These are phyloP conservation scores for Leishmania guyanensis DNA, from an alignment of 208 protist species.

Conservation along the genomic window DNA sequence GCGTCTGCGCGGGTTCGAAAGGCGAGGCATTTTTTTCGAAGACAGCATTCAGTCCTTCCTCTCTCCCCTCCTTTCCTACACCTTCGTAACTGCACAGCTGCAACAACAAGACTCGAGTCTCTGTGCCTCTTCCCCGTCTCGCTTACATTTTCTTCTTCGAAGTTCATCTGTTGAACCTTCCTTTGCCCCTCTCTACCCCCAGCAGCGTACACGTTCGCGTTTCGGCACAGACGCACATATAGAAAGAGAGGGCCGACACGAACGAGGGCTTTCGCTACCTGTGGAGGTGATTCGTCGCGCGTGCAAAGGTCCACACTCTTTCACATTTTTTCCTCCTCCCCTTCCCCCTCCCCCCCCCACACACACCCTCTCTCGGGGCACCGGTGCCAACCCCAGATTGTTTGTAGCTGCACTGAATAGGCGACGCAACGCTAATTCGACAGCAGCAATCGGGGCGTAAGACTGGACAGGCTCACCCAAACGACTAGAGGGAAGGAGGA, in stretches of 20 bases:
- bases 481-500: neutral
- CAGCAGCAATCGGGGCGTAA: neutral
- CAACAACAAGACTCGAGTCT: neutral
- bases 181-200: neutral
- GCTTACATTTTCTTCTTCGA: neutral
- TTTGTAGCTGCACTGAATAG: neutral
- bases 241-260: neutral
- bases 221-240: neutral
- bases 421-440: neutral
- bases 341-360: neutral
- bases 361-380: neutral
- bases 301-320: neutral
- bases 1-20: neutral
- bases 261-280: neutral
- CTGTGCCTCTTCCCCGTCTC: neutral
- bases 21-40: neutral
- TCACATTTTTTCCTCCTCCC: neutral
- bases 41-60: neutral
- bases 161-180: neutral
- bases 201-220: neutral
- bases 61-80: neutral
- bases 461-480: neutral
- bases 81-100: neutral
- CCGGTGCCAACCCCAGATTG: neutral
- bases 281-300: neutral